Evolutionary conservation across 2,329 filamentous ascomycete species (phyloP).

Genomic region (Gaeumannomyces sp.): DNA sequence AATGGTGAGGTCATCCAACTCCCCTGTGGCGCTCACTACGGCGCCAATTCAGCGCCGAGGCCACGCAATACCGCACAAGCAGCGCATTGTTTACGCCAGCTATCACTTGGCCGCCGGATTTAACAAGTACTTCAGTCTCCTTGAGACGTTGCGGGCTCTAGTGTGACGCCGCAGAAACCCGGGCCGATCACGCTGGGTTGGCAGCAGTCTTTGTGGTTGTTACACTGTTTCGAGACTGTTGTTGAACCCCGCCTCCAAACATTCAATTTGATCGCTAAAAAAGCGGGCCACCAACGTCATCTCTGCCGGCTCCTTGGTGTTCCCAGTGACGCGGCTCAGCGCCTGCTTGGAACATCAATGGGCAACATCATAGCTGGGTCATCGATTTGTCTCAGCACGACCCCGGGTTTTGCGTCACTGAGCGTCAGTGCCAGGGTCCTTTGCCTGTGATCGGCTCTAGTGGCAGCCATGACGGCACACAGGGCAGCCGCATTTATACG

Average conservation of each 20-base stretch:
- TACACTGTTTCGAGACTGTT: too few relatives aligned
- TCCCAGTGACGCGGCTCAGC: not conserved
- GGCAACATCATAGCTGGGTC: not conserved
- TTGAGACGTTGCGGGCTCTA: too few relatives aligned
- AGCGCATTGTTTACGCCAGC: not conserved
- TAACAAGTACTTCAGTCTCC: not conserved
- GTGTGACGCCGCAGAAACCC: too few relatives aligned
- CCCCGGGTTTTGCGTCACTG: not conserved
- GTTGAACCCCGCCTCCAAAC: too few relatives aligned
- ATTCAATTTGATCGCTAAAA: not conserved
- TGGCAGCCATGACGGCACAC: not conserved
- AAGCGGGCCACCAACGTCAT: not conserved
- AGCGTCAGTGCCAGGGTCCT: not conserved
- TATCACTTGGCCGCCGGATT: not conserved
- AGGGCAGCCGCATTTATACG: not conserved
- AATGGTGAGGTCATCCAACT: constrained; percentile 8
- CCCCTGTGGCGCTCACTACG: not conserved
- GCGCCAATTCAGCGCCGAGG: not conserved
- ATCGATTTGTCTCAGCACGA: not conserved
- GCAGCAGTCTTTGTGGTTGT: too few relatives aligned
- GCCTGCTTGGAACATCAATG: not conserved
- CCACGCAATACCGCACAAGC: not conserved
- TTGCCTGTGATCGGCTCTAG: not conserved
- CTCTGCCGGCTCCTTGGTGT: not conserved
- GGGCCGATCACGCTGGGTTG: too few relatives aligned